Evolutionary conservation across 106 monocot genomes (phyloP).

Genomic region (Dendrobium nobile): DNA sequence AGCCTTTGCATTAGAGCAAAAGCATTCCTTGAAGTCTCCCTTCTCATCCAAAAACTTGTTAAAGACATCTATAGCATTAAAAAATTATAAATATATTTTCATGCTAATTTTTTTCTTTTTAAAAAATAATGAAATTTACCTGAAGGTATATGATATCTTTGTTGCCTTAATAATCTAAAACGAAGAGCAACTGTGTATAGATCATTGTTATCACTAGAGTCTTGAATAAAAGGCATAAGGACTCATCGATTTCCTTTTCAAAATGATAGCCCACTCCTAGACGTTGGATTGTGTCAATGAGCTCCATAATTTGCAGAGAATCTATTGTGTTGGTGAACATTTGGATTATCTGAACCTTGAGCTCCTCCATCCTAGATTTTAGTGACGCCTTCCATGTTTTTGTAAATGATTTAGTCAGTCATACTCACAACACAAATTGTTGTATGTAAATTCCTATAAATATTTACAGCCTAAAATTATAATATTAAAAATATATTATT

Average conservation of each 20-base stretch:
- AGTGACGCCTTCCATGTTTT: not conserved
- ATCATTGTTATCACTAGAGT: not conserved
- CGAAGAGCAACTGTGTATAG: not conserved
- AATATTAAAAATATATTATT: too few species aligned
- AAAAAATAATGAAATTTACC: not conserved
- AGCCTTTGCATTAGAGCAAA: not conserved
- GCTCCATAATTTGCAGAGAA: not conserved
- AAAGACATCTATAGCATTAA: constrained; percentile 5
- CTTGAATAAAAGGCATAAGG: not conserved
- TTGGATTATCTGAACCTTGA: not conserved
- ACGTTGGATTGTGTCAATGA: constrained; percentile 1
- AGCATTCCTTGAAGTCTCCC: not conserved
- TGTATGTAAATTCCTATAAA: too few species aligned
- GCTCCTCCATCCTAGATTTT: not conserved
- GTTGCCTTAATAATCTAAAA: not conserved
- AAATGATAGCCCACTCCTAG: constrained; percentile 1
- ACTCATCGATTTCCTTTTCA: not conserved
- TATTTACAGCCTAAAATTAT: too few species aligned
- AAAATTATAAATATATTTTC: not conserved
- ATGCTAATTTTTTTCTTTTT: too few species aligned
- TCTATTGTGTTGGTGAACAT: not conserved
- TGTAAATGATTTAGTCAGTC: not conserved
- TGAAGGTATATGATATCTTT: not conserved
- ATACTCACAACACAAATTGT: too few species aligned
- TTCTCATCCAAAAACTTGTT: constrained; percentile 9